Base-by-base conservation (phyloP, 139 green algal species). In the Volvox reticuliferus region DNA sequence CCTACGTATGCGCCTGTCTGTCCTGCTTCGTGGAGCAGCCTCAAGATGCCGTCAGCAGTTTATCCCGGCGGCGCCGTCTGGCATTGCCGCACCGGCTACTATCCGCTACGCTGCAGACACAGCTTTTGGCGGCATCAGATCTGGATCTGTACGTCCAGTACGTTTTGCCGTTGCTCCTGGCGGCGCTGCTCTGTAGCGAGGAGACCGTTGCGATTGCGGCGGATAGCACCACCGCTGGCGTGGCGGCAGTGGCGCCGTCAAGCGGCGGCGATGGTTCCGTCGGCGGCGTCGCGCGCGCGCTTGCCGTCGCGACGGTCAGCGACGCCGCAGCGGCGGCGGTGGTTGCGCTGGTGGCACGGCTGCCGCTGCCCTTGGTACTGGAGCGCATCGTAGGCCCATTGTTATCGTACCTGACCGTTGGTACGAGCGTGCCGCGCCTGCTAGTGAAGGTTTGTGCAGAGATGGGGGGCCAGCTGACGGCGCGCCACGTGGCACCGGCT, bases 341-440 rank as follows among this genome's bases (percentile, higher is more conserved):
- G 37, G 36, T 73, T 1, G 68, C 69, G 14, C 36, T 89, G 36
- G 84, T 36, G 84, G 36, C 19, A 0, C 84, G 69, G 35, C 68
- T 89, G 84, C 84, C 84, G 84, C 84, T 89, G 84, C 84, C 84
- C 37, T 44, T 89, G 67, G 30, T 81, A 44, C 37, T 89, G 36
- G 84, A 89, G 67, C 84, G 84, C 16, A 19, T 89, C 18, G 36
- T 82, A 2, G 28, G 19, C 1, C 84, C 84, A 22, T 22, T 82
- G 68, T 35, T 89, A n/a, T 63, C 62, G 0, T 89, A 21, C 9
- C 36, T 89, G 24, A 68, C 36, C 21, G 36, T 62, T 2, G 24
- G 37, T 19, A 55, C 68, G 12, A 50, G 26, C 68, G 68, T 89
- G 36, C 84, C 68, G 68, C 68, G 84, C 35, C 69, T 89, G 68